Evolutionary conservation across 2,329 filamentous ascomycete species (phyloP).

Genomic region (Epichloe coenophiala): DNA sequence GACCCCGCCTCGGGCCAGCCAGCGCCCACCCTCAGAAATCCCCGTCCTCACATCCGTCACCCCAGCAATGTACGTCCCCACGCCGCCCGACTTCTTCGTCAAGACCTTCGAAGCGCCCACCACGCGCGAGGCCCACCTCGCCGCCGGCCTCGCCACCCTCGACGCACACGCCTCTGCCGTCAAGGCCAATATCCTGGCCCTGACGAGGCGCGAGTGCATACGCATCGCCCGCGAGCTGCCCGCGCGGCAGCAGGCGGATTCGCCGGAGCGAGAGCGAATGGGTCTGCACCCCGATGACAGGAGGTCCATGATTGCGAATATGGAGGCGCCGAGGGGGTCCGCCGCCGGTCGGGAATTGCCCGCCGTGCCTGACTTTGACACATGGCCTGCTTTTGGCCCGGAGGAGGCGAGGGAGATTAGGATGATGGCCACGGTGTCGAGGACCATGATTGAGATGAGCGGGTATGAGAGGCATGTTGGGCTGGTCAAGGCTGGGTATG

Average conservation of each 20-base stretch:
- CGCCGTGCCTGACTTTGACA: background rate
- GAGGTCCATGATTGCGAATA: constrained; percentile 17
- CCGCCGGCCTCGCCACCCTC: constrained; percentile 10
- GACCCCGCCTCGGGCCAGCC: background rate
- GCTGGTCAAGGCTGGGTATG: constrained; percentile 6
- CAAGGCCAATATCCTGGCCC: constrained; percentile 17
- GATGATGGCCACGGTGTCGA: constrained; percentile 10
- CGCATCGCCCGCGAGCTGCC: constrained; percentile 13
- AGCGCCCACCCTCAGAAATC: background rate
- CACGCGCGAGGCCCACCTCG: constrained; percentile 8
- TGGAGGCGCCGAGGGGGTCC: constrained; percentile 11
- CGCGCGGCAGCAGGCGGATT: background rate
- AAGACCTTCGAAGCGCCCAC: constrained; percentile 6
- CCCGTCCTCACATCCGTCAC: constrained; percentile 12
- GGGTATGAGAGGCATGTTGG: constrained; percentile 13
- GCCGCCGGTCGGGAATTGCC: background rate
- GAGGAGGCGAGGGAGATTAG: constrained; percentile 11
- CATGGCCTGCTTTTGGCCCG: constrained; percentile 1
- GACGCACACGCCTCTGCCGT: constrained; percentile 16
- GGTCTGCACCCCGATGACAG: background rate
- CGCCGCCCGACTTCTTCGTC: constrained; percentile 12
- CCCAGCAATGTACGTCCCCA: constrained; percentile 22
- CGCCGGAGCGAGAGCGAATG: background rate
- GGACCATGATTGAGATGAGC: constrained; percentile 10
- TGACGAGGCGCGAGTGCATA: constrained; percentile 18